Evolutionary conservation across 345 rosid species (phyloP).

Genomic region (Cardiospermum halicacabum): DNA sequence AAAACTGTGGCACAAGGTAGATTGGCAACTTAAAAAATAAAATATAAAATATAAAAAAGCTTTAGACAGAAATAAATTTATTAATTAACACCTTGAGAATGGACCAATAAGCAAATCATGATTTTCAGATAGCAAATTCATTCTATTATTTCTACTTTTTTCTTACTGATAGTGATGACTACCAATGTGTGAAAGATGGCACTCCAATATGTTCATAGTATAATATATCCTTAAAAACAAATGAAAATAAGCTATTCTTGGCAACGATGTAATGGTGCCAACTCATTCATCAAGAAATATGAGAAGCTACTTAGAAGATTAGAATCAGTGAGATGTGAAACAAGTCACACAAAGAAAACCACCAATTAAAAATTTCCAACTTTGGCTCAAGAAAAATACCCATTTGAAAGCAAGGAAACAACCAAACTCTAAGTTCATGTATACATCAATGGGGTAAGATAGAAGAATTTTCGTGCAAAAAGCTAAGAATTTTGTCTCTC

Average conservation of each 20-base stretch:
- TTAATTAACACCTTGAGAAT: not conserved
- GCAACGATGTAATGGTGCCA: too few species aligned
- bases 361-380: not conserved
- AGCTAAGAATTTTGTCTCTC: not conserved
- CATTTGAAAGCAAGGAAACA: not conserved
- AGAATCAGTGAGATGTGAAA: not conserved
- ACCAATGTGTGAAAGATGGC: not conserved
- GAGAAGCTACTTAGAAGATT: not conserved
- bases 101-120: not conserved
- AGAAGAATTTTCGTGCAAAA: not conserved
- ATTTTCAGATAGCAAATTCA: not conserved
- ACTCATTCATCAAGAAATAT: too few species aligned
- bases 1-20: not conserved
- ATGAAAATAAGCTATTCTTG: not conserved
- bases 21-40: constrained; percentile 1
- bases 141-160: not conserved
- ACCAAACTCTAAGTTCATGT: not conserved
- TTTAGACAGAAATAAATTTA: not conserved
- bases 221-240: not conserved
- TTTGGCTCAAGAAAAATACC: not conserved
- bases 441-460: not conserved
- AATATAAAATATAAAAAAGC: not conserved
- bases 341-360: not conserved
- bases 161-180: not conserved
- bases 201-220: not conserved